Evolutionary conservation across 2,329 filamentous ascomycete species (phyloP).

Genomic region (Diaporthe citrichinensis): DNA sequence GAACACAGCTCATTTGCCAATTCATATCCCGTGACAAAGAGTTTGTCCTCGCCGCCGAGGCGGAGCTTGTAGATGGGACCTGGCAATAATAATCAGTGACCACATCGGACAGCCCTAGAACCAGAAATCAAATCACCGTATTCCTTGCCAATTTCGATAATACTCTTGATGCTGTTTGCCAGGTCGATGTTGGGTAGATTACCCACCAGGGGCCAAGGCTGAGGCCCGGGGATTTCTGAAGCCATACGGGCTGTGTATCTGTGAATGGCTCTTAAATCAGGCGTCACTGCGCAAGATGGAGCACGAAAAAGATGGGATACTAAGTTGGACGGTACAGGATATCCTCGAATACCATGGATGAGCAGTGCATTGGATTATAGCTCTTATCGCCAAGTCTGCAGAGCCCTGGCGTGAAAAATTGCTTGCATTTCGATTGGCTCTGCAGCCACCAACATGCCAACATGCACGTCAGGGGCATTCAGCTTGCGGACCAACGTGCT

Average conservation of each 20-base stretch:
- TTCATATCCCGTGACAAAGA: conserved; percentile 16
- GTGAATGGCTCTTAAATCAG: not conserved
- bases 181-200: conserved; percentile 1
- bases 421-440: not conserved
- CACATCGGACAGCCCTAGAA: not conserved
- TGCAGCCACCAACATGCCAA: not conserved
- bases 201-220: not conserved
- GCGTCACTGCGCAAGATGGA: not conserved
- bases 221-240: not conserved
- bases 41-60: conserved; percentile 3
- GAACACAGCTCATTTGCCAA: conserved; percentile 27
- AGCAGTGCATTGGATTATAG: not conserved
- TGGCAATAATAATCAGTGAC: not conserved
- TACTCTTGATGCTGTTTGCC: not conserved
- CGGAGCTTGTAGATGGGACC: conserved; percentile 24
- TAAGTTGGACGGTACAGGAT: not conserved
- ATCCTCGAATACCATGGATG: not conserved
- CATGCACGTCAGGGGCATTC: not conserved
- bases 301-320: not conserved
- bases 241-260: not conserved
- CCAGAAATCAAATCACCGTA: not conserved
- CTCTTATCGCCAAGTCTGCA: not conserved
- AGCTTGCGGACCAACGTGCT: not conserved
- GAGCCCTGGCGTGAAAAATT: not conserved
- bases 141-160: not conserved